A percentile compares a stretch with the other conserved stretches of the same genome.
Conservation (phyloP, 352 stramenopile genomes). For the Phytophthora citricola region DNA sequence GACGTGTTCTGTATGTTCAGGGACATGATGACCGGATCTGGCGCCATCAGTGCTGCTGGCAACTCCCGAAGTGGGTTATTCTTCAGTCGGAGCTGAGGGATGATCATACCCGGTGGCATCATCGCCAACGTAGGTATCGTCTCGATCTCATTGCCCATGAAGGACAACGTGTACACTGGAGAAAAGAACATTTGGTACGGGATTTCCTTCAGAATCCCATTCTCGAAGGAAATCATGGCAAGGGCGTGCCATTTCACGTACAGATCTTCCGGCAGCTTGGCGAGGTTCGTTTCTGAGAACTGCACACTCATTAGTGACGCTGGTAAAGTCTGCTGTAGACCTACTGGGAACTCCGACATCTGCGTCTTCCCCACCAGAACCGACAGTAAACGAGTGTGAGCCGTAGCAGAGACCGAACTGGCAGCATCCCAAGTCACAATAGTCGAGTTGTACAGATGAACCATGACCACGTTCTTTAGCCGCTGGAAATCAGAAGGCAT, state of each 20-base stretch:
- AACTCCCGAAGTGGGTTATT: constrained; percentile 25
- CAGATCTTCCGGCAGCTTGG: constrained; percentile 11
- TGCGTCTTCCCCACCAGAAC: constrained; percentile 19
- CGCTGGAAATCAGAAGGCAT: constrained; percentile 20
- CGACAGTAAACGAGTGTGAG: constrained; percentile 10
- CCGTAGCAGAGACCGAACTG: constrained; percentile 22
- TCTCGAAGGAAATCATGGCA: constrained; percentile 20
- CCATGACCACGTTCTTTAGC: constrained; percentile 13
- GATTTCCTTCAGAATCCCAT: constrained; percentile 22
- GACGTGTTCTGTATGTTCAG: constrained; percentile 23
- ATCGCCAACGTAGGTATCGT: constrained; percentile 23
- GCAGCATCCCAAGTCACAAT: constrained; percentile 18
- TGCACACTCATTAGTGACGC: constrained; percentile 18
- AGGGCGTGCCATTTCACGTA: constrained; percentile 19
- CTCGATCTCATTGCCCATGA: constrained; percentile 20
- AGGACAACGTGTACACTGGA: constrained; percentile 15
- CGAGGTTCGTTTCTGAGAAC: constrained; percentile 29
- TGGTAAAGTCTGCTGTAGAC: constrained; percentile 16
- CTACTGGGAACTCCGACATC: constrained; percentile 19
- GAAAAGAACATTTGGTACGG: constrained; percentile 32
- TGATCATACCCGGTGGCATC: constrained; percentile 29
- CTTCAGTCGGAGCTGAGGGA: constrained; percentile 19
- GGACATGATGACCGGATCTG: constrained; percentile 23
- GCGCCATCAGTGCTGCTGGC: constrained; percentile 18
- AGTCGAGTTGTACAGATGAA: constrained; percentile 30